Base-by-base conservation (phyloP, 78 protist genomes). In the Trichosphaerium sp. region DNA sequence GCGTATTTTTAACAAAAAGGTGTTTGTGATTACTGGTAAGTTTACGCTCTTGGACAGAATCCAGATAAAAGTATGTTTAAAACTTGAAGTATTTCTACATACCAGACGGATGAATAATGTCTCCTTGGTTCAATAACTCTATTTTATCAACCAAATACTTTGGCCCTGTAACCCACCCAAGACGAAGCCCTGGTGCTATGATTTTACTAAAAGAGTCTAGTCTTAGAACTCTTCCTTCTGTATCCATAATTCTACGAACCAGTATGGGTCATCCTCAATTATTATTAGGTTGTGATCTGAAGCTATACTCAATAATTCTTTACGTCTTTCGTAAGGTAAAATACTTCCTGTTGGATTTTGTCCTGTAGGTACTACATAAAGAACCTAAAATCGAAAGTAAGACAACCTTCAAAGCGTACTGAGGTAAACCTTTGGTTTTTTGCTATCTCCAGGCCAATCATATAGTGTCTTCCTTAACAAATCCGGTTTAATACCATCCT, bases 201-300 rank as follows among this genome's bases (percentile, higher is more conserved):
- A 88, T 42, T 66, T 91, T 91, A 28, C 80, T 61, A 12, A 91
- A 10, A 15, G 92, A 85, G 63, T 88, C 96, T 26, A 81, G 83
- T 29, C 96, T 69, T 11, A 91, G 37, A 1, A 91, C 93, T 4
- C 96, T 74, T 14, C 84, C 86, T 41, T 87, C 92, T 3, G 31
- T 66, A 56, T 88, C 92, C 87, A 87, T 76, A 18, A 71, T 67
- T 82, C 82, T 58, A 92, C 49, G 68, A 48, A 89, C 47, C 69
- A 89, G 77, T 92, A 92, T 26, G 97, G 93, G 51, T 92, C 97
- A 68, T 92, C 97, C 60, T 92, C 97, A 4, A 88, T 18, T 35
- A 92, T 78, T 1, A 92, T 25, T 18, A 92, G 31, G 42, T 88
- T 68, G 52, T 80, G 79, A 21, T 68, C 64, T 48, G 75, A 71